Conservation (phyloP, 148 eudicot species). For the Heliosperma pusillum region DNA sequence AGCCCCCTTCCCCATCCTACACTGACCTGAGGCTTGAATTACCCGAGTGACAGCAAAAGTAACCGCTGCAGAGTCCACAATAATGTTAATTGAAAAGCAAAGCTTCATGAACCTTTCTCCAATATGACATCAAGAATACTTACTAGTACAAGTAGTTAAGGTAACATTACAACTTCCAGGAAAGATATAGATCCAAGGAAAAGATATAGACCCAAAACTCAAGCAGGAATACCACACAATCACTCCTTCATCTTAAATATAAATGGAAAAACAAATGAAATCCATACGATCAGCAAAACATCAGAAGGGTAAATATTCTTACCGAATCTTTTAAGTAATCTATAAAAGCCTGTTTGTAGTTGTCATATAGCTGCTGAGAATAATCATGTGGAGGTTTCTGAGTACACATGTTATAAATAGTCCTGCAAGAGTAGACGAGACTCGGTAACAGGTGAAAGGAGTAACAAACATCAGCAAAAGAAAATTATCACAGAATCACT, state of each 20-base stretch:
- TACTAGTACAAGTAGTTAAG: neutral
- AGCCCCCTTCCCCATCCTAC: too few relatives aligned
- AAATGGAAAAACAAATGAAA: neutral
- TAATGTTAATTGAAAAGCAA: neutral
- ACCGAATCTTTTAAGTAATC: slow-evolving; percentile 73
- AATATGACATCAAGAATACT: neutral
- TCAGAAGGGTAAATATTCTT: slow-evolving; percentile 16
- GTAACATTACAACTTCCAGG: neutral
- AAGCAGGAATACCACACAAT: neutral
- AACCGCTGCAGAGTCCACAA: too few relatives aligned
- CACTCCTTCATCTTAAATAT: neutral
- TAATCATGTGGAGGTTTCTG: slow-evolving; percentile 90
- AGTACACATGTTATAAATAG: slow-evolving; percentile 88
- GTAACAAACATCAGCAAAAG: neutral
- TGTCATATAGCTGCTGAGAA: slow-evolving; percentile 80
- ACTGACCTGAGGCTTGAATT: too few relatives aligned
- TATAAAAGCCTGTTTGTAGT: slow-evolving; percentile 67
- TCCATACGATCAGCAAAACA: neutral
- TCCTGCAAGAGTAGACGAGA: slow-evolving; percentile 35
- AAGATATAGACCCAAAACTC: neutral
- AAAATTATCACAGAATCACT: neutral
- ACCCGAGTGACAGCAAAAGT: too few relatives aligned
- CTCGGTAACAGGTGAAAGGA: neutral
- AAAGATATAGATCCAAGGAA: too few relatives aligned
- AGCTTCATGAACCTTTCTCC: neutral